phyloP scores from a whole-genome alignment of 2,329 filamentous ascomycete species.

The Aspergillus quadrilineatus region DNA sequence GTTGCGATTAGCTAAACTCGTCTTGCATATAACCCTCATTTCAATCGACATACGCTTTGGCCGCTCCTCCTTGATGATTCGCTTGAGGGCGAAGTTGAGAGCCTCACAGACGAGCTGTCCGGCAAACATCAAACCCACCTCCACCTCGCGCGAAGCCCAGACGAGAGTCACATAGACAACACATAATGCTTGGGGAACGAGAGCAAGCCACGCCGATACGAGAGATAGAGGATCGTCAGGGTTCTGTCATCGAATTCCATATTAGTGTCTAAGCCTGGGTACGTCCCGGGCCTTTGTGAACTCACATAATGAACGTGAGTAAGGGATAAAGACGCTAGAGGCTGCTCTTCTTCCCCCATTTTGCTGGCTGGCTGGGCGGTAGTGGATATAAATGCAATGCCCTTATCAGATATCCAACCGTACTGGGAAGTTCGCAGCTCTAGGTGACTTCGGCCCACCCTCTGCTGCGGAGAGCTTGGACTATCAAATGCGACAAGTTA shows the following conservation, averaged over 20 bases:
- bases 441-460: not conserved
- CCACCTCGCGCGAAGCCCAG: constrained; percentile 86
- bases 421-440: not conserved
- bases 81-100: constrained; percentile 85
- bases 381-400: not conserved
- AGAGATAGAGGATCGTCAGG: constrained; percentile 81
- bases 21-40: not conserved
- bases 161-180: constrained; percentile 87
- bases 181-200: constrained; percentile 87
- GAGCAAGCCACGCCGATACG: constrained; percentile 87
- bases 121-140: constrained; percentile 83
- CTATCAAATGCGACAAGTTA: not conserved
- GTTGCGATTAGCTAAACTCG: not conserved
- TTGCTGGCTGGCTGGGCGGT: not conserved
- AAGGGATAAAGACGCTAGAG: constrained; percentile 84
- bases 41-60: constrained; percentile 63
- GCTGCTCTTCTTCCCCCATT: constrained; percentile 40
- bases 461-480: not conserved
- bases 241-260: constrained; percentile 57
- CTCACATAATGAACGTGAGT: constrained; percentile 95
- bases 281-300: constrained; percentile 13
- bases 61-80: constrained; percentile 87
- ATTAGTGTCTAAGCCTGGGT: constrained; percentile 3
- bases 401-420: not conserved
- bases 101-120: constrained; percentile 91